phyloP scores from a whole-genome alignment of 139 green algal genomes.

The Spirogloea muscicola region DNA sequence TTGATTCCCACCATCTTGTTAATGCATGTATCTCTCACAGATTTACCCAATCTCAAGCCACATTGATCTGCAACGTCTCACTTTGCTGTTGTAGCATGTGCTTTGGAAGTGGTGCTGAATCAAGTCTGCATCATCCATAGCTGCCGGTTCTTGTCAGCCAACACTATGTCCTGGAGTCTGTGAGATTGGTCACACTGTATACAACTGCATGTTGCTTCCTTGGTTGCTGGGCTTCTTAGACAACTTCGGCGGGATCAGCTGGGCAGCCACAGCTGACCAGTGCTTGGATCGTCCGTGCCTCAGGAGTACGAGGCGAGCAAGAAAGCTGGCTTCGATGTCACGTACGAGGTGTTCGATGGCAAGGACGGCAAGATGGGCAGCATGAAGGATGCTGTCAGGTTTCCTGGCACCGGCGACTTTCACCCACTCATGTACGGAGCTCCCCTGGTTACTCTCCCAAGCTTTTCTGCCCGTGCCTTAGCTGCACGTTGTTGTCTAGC shows the following conservation, averaged over 20 bases:
- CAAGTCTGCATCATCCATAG: no score
- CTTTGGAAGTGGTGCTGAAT: no score
- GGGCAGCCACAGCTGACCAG: background rate
- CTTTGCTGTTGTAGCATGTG: no score
- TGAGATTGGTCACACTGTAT: background rate
- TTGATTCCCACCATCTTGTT: background rate
- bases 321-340: conserved; percentile 49
- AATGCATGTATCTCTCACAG: conserved; percentile 3
- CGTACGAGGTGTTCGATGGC: background rate
- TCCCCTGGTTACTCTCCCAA: background rate
- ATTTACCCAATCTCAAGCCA: no score
- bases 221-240: background rate
- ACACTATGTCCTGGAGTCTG: background rate
- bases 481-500: no score
- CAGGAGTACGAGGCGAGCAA: conserved; percentile 54
- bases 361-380: conserved; percentile 22
- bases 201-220: background rate
- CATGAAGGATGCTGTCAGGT: conserved; percentile 47
- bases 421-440: conserved; percentile 58
- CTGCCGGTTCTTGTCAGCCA: background rate
- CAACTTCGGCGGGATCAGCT: background rate
- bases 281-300: background rate
- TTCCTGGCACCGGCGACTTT: conserved; percentile 55
- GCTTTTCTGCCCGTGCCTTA: no score
- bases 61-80: no score